Evolutionary conservation across 2,329 filamentous ascomycete genomes (phyloP).

Genomic region (Botrytis porri): DNA sequence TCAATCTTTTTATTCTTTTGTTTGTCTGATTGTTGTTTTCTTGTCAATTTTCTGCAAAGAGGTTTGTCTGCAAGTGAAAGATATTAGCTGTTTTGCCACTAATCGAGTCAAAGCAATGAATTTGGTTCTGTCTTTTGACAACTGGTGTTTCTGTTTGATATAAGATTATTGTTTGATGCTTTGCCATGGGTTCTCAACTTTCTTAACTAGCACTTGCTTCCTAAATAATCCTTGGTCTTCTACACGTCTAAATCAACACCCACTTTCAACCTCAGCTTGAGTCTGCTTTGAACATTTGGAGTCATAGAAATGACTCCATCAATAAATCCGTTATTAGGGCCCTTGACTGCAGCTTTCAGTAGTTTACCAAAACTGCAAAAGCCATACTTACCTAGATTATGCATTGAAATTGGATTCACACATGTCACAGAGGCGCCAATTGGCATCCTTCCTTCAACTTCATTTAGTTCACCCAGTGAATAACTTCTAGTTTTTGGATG

Average conservation of each 20-base stretch:
- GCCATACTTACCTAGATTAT: fast-evolving
- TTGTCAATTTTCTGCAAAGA: not conserved
- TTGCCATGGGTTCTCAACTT: not conserved
- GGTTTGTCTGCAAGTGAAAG: not conserved
- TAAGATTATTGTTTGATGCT: not conserved
- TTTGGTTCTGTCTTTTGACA: not conserved
- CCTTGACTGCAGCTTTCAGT: not conserved
- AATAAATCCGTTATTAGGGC: not conserved
- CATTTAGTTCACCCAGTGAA: not conserved
- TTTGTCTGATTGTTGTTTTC: not conserved
- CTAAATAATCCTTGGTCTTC: too few relatives aligned
- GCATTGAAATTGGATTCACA: not conserved
- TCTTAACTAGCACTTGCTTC: not conserved
- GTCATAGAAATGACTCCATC: not conserved
- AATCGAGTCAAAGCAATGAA: not conserved
- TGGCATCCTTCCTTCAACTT: not conserved
- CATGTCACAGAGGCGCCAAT: not conserved
- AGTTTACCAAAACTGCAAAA: not conserved
- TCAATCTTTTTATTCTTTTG: not conserved
- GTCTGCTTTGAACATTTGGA: not conserved
- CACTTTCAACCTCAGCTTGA: not conserved
- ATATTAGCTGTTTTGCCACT: not conserved
- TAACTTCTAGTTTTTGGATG: not conserved
- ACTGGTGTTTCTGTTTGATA: not conserved
- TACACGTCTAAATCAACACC: fast-evolving